Base-by-base conservation (phyloP, 768 basidiomycete species). In the Dictyophora rubrovolvata region DNA sequence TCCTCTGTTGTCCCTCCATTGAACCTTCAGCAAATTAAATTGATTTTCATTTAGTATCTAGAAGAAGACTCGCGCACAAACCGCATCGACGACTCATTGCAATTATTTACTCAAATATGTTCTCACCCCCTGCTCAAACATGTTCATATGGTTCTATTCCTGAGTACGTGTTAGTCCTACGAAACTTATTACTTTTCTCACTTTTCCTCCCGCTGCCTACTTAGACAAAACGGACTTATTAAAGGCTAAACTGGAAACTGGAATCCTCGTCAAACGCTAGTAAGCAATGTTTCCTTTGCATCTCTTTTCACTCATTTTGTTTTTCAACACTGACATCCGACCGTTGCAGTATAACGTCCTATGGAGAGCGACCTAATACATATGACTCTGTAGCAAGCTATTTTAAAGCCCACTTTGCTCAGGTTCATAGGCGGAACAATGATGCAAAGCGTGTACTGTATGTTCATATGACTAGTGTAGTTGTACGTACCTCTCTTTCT, bases 31-130 rank as follows among this genome's bases (percentile, higher is more conserved):
- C 21, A n/a, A 37, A 8, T 56, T 47, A 48, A 48, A 2, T 17
- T 3, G 28, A 33, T 33, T 53, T 22, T 12, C 54, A 52, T 18
- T 20, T 64, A 92, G 88, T 91, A 90, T 69, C 76, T 93, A 21
- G 87, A 91, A 67, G 90, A 93, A 73, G 90, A 93, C 66, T 85
- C 86, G 28, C 79, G 85, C 59, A 86, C 86, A 46, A 93, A 93
- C 64, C 76, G 90, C 53, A 89, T 93, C 34, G 88, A 92, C 62
- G 90, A 93, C 68, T 91, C 89, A 0, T 71, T 93, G n/a, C 89
- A 89, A 71, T 75, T 92, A 21, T 93, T 90, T 69, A 90, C 87
- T 5, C 80, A 89, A 65, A 89, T 92, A 11, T 91, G 89, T 67
- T 85, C 86, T 35, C 92, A 91, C 67, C 78, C 80, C 35, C 77